Evolutionary conservation across 2,329 filamentous ascomycete species (phyloP).

Genomic region (Sclerotinia spermophila): DNA sequence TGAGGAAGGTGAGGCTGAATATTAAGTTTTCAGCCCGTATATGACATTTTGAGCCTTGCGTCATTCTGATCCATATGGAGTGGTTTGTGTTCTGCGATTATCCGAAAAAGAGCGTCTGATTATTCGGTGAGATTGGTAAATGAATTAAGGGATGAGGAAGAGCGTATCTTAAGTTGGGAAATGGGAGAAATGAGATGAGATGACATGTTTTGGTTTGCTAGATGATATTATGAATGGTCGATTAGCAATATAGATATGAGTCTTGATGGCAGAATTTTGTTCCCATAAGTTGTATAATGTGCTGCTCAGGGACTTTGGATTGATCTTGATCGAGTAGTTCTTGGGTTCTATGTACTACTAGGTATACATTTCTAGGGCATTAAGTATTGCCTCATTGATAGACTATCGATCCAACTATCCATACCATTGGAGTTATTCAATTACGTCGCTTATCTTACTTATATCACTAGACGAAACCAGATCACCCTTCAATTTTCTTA

Average conservation of each 20-base stretch:
- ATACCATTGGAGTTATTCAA: background rate
- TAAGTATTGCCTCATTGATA: background rate
- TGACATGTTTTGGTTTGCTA: constrained; percentile 13
- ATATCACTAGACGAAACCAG: background rate
- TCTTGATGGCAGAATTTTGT: background rate
- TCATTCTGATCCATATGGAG: constrained; percentile 11
- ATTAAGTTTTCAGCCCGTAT: constrained; percentile 27
- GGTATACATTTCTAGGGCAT: background rate
- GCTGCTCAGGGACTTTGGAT: background rate
- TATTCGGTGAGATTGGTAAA: constrained; percentile 12
- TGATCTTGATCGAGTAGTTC: background rate
- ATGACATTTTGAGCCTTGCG: constrained; percentile 11
- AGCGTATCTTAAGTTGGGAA: background rate
- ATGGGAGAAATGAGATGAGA: background rate
- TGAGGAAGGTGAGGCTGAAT: constrained; percentile 45
- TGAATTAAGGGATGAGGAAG: background rate
- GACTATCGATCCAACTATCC: background rate
- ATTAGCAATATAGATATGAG: constrained; percentile 4
- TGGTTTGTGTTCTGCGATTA: constrained; percentile 19
- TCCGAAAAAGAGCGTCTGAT: constrained; percentile 19
- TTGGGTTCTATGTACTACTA: background rate
- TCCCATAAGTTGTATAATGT: background rate
- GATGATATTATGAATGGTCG: constrained; percentile 12
- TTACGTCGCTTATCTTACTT: background rate
- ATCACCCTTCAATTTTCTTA: background rate